Evolutionary conservation across 2,329 filamentous ascomycete species (phyloP), one percentile per base, ranked within the genome.

Genomic region (Teratosphaeria pseudoeucalypti): DNA sequence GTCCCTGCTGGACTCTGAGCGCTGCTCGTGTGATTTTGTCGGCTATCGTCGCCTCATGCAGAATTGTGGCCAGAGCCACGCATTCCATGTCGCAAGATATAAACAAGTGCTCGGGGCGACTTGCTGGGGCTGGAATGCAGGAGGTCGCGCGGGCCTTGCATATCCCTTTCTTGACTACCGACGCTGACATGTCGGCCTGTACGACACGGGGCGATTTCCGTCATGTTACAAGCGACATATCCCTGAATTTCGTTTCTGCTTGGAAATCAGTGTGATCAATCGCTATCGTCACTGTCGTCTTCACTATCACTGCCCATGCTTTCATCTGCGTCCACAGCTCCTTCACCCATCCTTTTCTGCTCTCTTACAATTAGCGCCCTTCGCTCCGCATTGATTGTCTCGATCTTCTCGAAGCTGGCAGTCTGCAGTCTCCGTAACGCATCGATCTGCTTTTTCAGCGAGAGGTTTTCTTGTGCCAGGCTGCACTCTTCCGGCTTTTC

Each of bases 401-500:
- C 74, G 29, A 80, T 67, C 60, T 78, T 77, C 26, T 74, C 68
- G 57, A 79, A 76, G 5, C 75, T 77, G 37, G 74, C 74, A 60
- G 72, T 75, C 64, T 79, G 77, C 34, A 79, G 70, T 49, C 76
- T 70, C 62, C 77, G 73, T 34, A 79, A 66, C 5, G 74, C 74
- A 23, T 74, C 76, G 16, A 79, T 58, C 60, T 79, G 63, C 59
- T 74, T 70, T 14, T 71, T 71, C 16, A 73, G 61, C 10, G 61
- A 63, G 11, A 63, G 62, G 53, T 72, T 71, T 57, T 71, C 65
- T 34, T 69, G 64, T 57, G 67, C 62, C 29, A 68, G 32, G 14
- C 62, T 60, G 6, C 58, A 53, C 34, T 63, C 37, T 3, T 19
- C 53, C 11, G 57, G 32, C 12, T 29, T 53, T 3, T 59, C 43